phyloP scores from a whole-genome alignment of 208 protist genomes.

The Wallacemonas sp. region DNA sequence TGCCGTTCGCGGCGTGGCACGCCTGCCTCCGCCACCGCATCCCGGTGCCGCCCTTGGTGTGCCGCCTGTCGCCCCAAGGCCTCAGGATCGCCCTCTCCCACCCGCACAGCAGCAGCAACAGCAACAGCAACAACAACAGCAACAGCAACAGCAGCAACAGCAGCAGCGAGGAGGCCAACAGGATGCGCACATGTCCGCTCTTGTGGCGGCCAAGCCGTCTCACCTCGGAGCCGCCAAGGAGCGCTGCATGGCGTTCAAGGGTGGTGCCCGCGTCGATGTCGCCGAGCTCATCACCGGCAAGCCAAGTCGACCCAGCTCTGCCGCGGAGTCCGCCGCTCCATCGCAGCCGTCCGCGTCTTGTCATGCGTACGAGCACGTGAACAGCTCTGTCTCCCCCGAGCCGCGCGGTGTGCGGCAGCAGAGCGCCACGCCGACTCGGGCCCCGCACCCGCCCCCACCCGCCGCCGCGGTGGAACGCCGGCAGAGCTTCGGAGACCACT shows the following conservation, averaged over 20 bases:
- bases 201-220: too few species aligned
- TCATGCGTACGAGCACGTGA: too few species aligned
- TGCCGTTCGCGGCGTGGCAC: neutral
- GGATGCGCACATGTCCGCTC: too few species aligned
- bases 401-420: too few species aligned
- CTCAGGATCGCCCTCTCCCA: too few species aligned
- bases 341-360: neutral
- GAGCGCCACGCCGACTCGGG: too few species aligned
- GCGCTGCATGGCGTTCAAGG: slow-evolving; percentile 1
- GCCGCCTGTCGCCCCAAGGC: too few species aligned
- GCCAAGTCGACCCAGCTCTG: neutral
- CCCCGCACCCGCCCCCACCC: neutral
- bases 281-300: slow-evolving; percentile 11
- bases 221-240: neutral
- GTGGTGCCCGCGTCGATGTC: slow-evolving; percentile 1
- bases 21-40: neutral
- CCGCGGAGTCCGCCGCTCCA: neutral
- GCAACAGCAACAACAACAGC: too few species aligned
- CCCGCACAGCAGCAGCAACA: too few species aligned
- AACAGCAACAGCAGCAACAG: too few species aligned
- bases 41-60: neutral
- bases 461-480: neutral
- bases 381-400: too few species aligned
- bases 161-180: too few species aligned
- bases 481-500: neutral